Evolutionary conservation across 192 early-diverging fungal genomes (phyloP).

Genomic region (Mortierella claussenii): DNA sequence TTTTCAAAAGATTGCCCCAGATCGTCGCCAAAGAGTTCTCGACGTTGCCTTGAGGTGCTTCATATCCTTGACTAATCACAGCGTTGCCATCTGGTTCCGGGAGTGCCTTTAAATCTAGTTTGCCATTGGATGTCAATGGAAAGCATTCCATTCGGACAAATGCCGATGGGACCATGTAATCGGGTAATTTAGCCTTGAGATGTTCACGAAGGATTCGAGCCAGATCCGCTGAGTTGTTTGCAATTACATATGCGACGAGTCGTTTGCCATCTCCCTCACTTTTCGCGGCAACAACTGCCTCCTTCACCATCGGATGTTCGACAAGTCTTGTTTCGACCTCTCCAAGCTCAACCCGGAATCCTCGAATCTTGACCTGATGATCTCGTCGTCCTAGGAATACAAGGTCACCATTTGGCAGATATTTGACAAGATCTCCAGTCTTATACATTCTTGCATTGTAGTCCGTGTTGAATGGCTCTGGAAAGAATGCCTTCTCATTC

Average conservation of each 20-base stretch:
- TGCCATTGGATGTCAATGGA: not conserved
- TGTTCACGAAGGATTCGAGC: conserved; percentile 51
- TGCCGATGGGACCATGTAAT: conserved; percentile 69
- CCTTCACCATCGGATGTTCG: conserved; percentile 16
- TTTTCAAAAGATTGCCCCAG: conserved; percentile 8
- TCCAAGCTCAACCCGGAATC: conserved; percentile 47
- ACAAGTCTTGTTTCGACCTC: conserved; percentile 40
- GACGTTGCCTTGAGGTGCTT: conserved; percentile 5
- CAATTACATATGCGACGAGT: conserved; percentile 66
- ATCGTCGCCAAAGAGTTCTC: conserved; percentile 1
- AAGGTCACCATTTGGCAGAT: conserved; percentile 41
- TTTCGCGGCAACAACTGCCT: conserved; percentile 32
- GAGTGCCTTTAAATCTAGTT: not conserved
- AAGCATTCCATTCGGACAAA: not conserved
- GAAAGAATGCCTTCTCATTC: conserved; percentile 40
- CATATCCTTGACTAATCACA: not conserved
- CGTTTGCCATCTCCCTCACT: conserved; percentile 60
- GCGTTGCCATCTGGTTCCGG: not conserved
- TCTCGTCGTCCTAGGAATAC: conserved; percentile 49
- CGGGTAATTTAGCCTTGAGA: conserved; percentile 64
- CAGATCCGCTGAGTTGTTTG: not conserved
- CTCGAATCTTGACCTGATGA: conserved; percentile 59
- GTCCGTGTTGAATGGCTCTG: conserved; percentile 43
- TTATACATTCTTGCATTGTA: conserved; percentile 33
- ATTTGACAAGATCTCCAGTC: conserved; percentile 41